Conservation (phyloP, 257 asterid species). For the Forsythia suspensa region DNA sequence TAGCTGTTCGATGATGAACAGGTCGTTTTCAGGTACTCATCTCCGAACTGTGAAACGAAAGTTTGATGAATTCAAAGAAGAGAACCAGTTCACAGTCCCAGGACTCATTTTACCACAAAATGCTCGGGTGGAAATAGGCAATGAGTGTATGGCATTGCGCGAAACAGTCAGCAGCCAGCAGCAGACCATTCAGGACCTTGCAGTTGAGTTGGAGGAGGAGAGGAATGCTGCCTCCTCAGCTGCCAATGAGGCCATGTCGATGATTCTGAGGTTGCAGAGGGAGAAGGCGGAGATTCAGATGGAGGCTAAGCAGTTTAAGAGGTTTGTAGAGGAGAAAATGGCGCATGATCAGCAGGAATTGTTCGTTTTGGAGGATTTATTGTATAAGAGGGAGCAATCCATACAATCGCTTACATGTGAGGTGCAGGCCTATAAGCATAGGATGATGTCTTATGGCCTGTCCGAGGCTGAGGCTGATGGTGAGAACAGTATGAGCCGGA, state of each 20-base stretch:
- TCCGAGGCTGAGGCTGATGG: slow-evolving; percentile 65
- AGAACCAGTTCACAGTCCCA: slow-evolving; percentile 36
- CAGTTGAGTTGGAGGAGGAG: slow-evolving; percentile 89
- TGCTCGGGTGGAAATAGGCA: slow-evolving; percentile 74
- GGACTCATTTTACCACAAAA: slow-evolving; percentile 52
- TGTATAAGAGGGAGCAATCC: slow-evolving; percentile 88
- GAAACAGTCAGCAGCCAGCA: slow-evolving; percentile 85
- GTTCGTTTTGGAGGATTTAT: slow-evolving; percentile 64
- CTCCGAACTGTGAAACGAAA: slow-evolving; percentile 76
- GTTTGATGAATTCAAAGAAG: slow-evolving; percentile 54
- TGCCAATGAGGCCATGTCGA: slow-evolving; percentile 95
- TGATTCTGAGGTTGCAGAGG: slow-evolving; percentile 93
- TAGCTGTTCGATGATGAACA: slow-evolving; percentile 45
- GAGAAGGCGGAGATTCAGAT: slow-evolving; percentile 90
- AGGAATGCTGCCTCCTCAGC: slow-evolving; percentile 92
- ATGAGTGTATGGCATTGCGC: slow-evolving; percentile 80
- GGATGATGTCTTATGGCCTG: slow-evolving; percentile 86
- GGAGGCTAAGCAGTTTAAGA: slow-evolving; percentile 89
- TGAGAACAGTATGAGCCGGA: slow-evolving; percentile 44
- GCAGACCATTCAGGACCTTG: slow-evolving; percentile 62
- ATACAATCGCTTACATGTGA: slow-evolving; percentile 79
- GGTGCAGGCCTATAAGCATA: slow-evolving; percentile 70
- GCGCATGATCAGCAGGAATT: slow-evolving; percentile 87
- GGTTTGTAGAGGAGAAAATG: slow-evolving; percentile 89
- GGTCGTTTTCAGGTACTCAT: slow-evolving; percentile 47